Conservation (phyloP, 2,329 filamentous ascomycete genomes). For the Aphanoascus verrucosus region DNA sequence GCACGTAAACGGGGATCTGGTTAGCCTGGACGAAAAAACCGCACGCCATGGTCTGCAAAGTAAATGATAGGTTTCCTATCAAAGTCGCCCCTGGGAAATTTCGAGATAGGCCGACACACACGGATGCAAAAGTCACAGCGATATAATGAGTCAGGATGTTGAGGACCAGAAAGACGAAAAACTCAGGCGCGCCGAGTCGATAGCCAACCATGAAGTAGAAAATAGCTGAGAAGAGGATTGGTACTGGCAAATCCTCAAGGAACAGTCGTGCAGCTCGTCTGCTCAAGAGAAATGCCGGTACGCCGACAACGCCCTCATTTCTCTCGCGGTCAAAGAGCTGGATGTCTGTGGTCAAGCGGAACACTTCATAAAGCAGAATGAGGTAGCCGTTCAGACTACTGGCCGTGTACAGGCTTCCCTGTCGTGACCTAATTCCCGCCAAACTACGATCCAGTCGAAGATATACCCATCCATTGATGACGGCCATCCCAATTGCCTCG, state of each 20-base stretch:
- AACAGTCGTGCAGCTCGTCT: conserved; percentile 57
- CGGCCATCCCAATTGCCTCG: conserved; percentile 59
- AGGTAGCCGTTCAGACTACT: conserved; percentile 65
- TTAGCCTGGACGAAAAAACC: conserved; percentile 67
- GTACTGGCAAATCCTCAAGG: conserved; percentile 63
- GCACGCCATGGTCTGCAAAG: conserved; percentile 62
- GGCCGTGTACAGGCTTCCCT: conserved; percentile 63
- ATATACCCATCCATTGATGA: conserved; percentile 65
- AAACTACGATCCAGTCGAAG: conserved; percentile 54
- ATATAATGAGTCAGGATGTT: conserved; percentile 62
- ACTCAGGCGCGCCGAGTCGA: conserved; percentile 50
- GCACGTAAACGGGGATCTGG: conserved; percentile 64
- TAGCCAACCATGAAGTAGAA: conserved; percentile 73
- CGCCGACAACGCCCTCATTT: conserved; percentile 59
- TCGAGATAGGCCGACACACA: conserved; percentile 54
- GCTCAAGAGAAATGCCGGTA: conserved; percentile 59
- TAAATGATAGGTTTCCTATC: conserved; percentile 62
- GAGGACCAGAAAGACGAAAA: conserved; percentile 62
- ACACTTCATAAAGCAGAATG: conserved; percentile 64
- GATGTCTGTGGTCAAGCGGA: conserved; percentile 64
- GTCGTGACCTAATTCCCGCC: conserved; percentile 60
- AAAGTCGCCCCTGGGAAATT: conserved; percentile 61
- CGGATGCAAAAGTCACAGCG: conserved; percentile 58
- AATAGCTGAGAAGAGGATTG: conserved; percentile 58
- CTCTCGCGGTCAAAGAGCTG: conserved; percentile 65